Evolutionary conservation across 345 rosid species (phyloP).

Genomic region (Eutrema heterophyllum): DNA sequence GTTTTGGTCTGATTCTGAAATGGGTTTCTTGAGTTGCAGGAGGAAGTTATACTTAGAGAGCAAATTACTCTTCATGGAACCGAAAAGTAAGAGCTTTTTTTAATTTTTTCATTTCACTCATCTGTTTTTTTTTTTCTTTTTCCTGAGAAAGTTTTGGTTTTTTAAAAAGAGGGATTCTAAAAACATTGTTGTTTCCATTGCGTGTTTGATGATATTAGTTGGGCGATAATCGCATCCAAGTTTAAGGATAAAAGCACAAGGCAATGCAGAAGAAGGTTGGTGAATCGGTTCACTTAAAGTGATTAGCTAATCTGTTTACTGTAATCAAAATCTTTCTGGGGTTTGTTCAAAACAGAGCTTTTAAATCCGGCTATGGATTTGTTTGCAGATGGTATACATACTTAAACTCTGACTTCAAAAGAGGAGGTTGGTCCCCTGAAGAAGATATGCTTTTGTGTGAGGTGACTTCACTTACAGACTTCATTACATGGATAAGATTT

Average conservation of each 20-base stretch:
- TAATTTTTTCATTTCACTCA: not conserved
- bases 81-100: constrained; percentile 51
- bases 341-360: not conserved
- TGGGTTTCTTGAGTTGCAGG: constrained; percentile 54
- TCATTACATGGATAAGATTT: not conserved
- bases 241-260: constrained; percentile 95
- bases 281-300: constrained; percentile 9
- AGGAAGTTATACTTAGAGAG: constrained; percentile 79
- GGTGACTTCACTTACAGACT: constrained; percentile 37
- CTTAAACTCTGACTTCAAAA: constrained; percentile 91
- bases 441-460: constrained; percentile 92
- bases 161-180: not conserved
- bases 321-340: not conserved
- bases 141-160: not conserved
- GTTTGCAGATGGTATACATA: constrained; percentile 87
- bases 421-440: constrained; percentile 98
- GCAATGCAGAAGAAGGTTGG: constrained; percentile 94
- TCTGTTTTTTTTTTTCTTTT: not conserved
- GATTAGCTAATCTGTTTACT: not conserved
- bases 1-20: constrained; percentile 5
- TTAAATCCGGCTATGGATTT: not conserved
- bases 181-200: not conserved
- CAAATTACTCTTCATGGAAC: constrained; percentile 88
- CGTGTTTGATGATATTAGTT: constrained; percentile 40
- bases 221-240: constrained; percentile 89